phyloP scores from a whole-genome alignment of 2,329 filamentous ascomycete species.

The Exophiala alcalophila region DNA sequence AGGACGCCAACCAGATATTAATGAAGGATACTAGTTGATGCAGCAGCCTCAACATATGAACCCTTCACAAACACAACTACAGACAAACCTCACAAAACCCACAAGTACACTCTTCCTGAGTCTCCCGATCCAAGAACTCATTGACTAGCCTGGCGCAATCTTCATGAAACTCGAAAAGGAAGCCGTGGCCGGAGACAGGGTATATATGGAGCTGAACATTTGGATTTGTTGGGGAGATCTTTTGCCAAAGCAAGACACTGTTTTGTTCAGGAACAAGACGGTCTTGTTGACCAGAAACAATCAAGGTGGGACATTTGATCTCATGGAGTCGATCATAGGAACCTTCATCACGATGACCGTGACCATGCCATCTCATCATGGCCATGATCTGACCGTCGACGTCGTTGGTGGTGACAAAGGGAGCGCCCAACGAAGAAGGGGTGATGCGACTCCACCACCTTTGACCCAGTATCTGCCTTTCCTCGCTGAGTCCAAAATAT shows the following conservation, averaged over 20 bases:
- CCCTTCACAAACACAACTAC: too few relatives aligned
- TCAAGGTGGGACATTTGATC: slow-evolving; percentile 3
- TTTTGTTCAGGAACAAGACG: slow-evolving; percentile 1
- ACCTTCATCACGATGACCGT: slow-evolving; percentile 2
- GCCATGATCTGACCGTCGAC: slow-evolving; percentile 1
- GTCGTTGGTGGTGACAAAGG: not conserved
- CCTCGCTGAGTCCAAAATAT: not conserved
- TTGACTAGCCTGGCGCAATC: slow-evolving; percentile 7
- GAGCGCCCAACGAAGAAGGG: not conserved
- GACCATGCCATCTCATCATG: not conserved
- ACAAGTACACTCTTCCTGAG: slow-evolving; percentile 1
- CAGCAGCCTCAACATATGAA: too few relatives aligned
- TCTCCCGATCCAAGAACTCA: slow-evolving; percentile 5
- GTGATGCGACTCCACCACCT: slow-evolving; percentile 2
- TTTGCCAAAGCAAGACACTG: slow-evolving; percentile 7
- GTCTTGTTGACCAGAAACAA: slow-evolving; percentile 2
- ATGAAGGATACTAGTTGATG: too few relatives aligned
- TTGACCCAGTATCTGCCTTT: not conserved
- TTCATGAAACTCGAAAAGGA: slow-evolving; percentile 5
- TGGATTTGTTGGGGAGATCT: slow-evolving; percentile 4
- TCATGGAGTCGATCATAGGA: slow-evolving; percentile 7
- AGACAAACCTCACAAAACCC: slow-evolving; percentile 2
- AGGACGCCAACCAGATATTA: too few relatives aligned
- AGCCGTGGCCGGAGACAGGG: slow-evolving; percentile 7
- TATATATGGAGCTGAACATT: slow-evolving; percentile 3